These are phyloP conservation scores for Sechiopsis laciniata DNA, from an alignment of 306 rosid species.

Conservation along the genomic window DNA sequence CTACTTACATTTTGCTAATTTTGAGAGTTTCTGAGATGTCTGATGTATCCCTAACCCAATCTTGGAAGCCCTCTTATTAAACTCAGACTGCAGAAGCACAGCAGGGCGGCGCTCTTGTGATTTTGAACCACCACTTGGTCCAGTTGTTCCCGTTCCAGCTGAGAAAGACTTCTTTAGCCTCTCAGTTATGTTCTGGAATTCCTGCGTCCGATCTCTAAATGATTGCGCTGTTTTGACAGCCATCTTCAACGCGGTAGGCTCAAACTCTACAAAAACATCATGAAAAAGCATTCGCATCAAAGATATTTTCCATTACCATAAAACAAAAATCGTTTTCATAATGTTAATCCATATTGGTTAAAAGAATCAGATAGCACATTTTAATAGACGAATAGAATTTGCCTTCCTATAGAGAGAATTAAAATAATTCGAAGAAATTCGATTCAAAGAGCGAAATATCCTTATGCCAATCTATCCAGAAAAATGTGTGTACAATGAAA, in stretches of 20 bases:
- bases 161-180: constrained; percentile 62
- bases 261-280: constrained; percentile 34
- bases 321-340: background rate
- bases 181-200: constrained; percentile 63
- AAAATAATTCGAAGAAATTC: background rate
- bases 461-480: background rate
- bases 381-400: background rate
- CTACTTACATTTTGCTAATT: constrained; percentile 75
- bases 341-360: background rate
- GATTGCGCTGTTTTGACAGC: constrained; percentile 58
- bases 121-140: constrained; percentile 48
- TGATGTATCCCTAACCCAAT: constrained; percentile 86
- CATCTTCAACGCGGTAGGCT: constrained; percentile 39
- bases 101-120: constrained; percentile 68
- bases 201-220: constrained; percentile 76
- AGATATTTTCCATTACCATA: background rate
- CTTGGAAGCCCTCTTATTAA: constrained; percentile 78
- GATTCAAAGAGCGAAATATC: constrained; percentile 1
- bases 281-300: constrained; percentile 24
- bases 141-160: constrained; percentile 45
- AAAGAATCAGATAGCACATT: background rate
- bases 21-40: constrained; percentile 84
- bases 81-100: constrained; percentile 68
- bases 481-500: background rate
- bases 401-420: background rate